Evolutionary conservation across 441 rosid genomes (phyloP).

Genomic region (Manihot esculenta): DNA sequence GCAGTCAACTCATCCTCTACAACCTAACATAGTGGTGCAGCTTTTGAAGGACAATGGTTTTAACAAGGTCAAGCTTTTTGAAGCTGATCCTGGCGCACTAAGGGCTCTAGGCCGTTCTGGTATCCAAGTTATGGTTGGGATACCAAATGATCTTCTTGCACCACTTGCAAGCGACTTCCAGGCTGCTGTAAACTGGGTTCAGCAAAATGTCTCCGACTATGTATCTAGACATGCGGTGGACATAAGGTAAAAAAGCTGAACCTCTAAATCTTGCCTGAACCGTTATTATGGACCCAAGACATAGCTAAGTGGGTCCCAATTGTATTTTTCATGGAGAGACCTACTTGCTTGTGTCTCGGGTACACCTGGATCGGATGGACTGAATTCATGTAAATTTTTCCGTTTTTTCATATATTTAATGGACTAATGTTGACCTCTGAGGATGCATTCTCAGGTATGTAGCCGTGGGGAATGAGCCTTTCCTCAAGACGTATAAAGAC

Average conservation of each 20-base stretch:
- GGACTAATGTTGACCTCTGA: too few relatives aligned
- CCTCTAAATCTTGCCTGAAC: not conserved
- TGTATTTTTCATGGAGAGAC: too few relatives aligned
- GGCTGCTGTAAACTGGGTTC: slow-evolving; percentile 63
- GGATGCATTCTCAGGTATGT: slow-evolving; percentile 54
- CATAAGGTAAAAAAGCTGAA: slow-evolving; percentile 40
- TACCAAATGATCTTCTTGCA: slow-evolving; percentile 67
- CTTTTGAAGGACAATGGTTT: slow-evolving; percentile 74
- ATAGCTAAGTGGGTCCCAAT: too few relatives aligned
- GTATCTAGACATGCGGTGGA: slow-evolving; percentile 56
- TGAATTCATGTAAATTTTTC: too few relatives aligned
- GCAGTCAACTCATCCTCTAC: slow-evolving; percentile 60
- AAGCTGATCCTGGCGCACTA: slow-evolving; percentile 72
- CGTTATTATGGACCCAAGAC: too few relatives aligned
- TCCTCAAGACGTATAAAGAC: slow-evolving; percentile 61
- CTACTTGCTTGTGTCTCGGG: too few relatives aligned
- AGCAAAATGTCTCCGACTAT: slow-evolving; percentile 57
- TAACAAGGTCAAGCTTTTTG: slow-evolving; percentile 73
- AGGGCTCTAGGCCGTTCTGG: slow-evolving; percentile 74
- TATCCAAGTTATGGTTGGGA: slow-evolving; percentile 84
- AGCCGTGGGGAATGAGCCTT: slow-evolving; percentile 81
- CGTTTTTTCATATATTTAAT: too few relatives aligned
- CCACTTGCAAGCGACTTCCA: slow-evolving; percentile 54
- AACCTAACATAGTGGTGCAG: slow-evolving; percentile 51
- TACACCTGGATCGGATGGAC: too few relatives aligned